Conservation (phyloP, 176 grass and related monocot genomes). For the Ensete ventricosum region DNA sequence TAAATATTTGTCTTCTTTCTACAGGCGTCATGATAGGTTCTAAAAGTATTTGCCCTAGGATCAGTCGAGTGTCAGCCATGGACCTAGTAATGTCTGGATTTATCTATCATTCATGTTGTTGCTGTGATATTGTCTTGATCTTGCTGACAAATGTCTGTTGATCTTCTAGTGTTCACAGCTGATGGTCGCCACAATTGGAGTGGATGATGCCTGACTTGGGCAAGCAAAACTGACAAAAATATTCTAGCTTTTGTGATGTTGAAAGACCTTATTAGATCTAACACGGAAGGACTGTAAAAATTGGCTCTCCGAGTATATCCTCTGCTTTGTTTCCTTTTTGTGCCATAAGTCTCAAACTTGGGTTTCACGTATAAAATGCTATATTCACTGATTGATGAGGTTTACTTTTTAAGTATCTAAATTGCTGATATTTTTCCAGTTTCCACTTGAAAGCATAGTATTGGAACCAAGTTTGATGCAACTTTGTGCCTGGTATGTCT, state of each 20-base stretch:
- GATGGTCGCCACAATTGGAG: neutral
- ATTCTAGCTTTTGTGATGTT: neutral
- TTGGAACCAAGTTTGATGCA: too few relatives aligned
- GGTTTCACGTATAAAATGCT: too few relatives aligned
- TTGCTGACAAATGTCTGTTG: neutral
- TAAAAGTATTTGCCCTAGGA: neutral
- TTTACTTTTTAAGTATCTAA: too few relatives aligned
- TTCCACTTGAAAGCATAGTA: too few relatives aligned
- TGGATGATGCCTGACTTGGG: neutral
- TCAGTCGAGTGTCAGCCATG: neutral
- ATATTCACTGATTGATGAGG: too few relatives aligned
- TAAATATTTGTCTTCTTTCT: neutral
- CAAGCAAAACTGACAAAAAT: neutral
- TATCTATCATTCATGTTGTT: neutral
- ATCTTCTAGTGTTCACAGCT: neutral
- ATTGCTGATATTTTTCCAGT: too few relatives aligned
- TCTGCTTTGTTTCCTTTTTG: too few relatives aligned
- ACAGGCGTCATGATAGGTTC: conserved; percentile 2
- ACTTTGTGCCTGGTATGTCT: too few relatives aligned
- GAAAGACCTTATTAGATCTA: neutral
- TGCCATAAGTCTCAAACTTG: too few relatives aligned
- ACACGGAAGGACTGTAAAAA: neutral
- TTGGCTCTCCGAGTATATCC: too few relatives aligned
- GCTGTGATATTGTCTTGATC: neutral
- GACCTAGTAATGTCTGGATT: neutral